Conservation (phyloP, 2,329 filamentous ascomycete genomes). For the Aureobasidium pullulans region DNA sequence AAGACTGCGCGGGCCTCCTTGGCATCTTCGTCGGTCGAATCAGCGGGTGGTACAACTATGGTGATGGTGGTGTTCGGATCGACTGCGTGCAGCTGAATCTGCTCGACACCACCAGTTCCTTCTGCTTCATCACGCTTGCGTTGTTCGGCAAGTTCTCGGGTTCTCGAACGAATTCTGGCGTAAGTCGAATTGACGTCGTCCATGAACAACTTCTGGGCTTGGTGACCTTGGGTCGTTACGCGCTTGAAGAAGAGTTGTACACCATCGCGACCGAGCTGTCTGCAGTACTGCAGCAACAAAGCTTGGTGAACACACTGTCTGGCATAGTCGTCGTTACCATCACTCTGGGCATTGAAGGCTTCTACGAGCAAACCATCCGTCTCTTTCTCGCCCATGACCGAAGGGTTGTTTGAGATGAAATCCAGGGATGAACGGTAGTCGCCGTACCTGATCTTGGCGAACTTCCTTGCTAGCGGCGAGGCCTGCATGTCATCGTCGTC, state of each 20-base stretch:
- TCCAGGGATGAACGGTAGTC: conserved; percentile 67
- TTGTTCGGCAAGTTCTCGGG: conserved; percentile 63
- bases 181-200: conserved; percentile 92
- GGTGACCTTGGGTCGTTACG: conserved; percentile 80
- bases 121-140: conserved; percentile 40
- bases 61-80: conserved; percentile 86
- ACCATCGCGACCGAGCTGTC: conserved; percentile 78
- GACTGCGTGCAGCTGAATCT: conserved; percentile 97
- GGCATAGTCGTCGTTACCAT: conserved; percentile 47
- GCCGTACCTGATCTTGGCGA: conserved; percentile 67
- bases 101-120: conserved; percentile 65
- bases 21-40: conserved; percentile 54
- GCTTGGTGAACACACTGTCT: conserved; percentile 90
- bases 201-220: conserved; percentile 82
- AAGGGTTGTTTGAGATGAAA: conserved; percentile 71
- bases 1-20: conserved; percentile 66
- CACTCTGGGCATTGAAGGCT: conserved; percentile 82
- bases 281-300: conserved; percentile 87
- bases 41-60: conserved; percentile 70
- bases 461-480: conserved; percentile 69
- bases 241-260: conserved; percentile 93
- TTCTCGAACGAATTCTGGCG: conserved; percentile 67
- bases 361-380: conserved; percentile 86
- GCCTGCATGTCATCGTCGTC: conserved; percentile 70
- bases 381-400: conserved; percentile 74